phyloP scores from a whole-genome alignment of 2,329 filamentous ascomycete genomes.

The Alternaria triticina region DNA sequence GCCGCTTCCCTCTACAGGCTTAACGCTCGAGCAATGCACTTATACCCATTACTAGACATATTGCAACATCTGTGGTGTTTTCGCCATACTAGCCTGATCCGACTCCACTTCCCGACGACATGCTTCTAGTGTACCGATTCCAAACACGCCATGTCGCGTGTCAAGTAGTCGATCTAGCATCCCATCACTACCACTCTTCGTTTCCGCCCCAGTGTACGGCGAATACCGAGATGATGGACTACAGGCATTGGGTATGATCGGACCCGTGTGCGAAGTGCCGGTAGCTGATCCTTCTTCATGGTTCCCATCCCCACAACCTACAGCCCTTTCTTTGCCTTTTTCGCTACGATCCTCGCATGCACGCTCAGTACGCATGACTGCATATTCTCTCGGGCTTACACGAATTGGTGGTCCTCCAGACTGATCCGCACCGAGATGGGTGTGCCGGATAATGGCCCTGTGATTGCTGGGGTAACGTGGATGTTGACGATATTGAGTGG shows the following conservation, averaged over 20 bases:
- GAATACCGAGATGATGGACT: conserved; percentile 1
- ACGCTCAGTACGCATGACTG: not conserved
- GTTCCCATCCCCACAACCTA: not conserved
- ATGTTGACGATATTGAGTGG: conserved; percentile 28
- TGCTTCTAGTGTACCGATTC: not conserved
- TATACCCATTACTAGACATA: not conserved
- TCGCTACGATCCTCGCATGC: not conserved
- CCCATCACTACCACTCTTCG: not conserved
- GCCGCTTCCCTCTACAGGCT: not conserved
- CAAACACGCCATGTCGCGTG: conserved; percentile 8
- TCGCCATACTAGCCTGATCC: not conserved
- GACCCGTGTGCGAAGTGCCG: not conserved
- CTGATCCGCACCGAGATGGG: conserved; percentile 11
- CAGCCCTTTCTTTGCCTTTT: not conserved
- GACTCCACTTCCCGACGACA: not conserved
- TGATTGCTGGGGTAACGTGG: conserved; percentile 36
- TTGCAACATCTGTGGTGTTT: not conserved
- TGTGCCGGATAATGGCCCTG: conserved; percentile 29
- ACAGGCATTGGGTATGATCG: not conserved
- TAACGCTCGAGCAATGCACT: not conserved
- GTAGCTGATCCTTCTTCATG: conserved; percentile 1
- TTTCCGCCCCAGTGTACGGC: not conserved
- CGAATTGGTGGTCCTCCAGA: conserved; percentile 4
- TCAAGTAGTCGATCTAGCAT: not conserved
- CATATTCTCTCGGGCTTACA: not conserved